A percentile compares a stretch with the other conserved stretches of the same genome.
Evolutionary conservation across 2,329 filamentous ascomycete genomes (phyloP).

Genomic region (Fusarium tricinctum): DNA sequence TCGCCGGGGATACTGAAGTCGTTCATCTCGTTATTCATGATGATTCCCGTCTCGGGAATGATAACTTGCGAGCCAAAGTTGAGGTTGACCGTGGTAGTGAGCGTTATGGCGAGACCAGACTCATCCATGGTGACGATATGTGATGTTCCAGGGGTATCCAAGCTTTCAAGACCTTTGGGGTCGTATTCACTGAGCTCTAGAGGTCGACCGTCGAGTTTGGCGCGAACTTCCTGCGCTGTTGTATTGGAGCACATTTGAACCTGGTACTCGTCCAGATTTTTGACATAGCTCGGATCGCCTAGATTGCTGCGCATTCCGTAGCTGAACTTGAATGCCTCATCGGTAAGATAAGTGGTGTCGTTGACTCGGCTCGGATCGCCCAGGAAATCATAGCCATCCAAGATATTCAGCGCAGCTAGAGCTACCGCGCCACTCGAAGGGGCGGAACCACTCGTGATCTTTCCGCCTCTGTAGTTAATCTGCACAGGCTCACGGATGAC

Average conservation of each 20-base stretch:
- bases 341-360: slow-evolving; percentile 81
- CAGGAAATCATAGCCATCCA: slow-evolving; percentile 78
- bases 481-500: slow-evolving; percentile 71
- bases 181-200: slow-evolving; percentile 60
- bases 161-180: slow-evolving; percentile 61
- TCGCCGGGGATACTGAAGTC: slow-evolving; percentile 83
- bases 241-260: slow-evolving; percentile 74
- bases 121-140: slow-evolving; percentile 77
- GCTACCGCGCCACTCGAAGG: slow-evolving; percentile 82
- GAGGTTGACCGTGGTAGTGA: slow-evolving; percentile 86
- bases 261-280: slow-evolving; percentile 71
- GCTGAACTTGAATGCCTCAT: slow-evolving; percentile 86
- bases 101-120: slow-evolving; percentile 78
- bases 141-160: slow-evolving; percentile 76
- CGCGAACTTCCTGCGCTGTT: slow-evolving; percentile 66
- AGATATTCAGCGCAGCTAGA: slow-evolving; percentile 79
- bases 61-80: slow-evolving; percentile 82
- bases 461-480: slow-evolving; percentile 78
- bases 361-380: slow-evolving; percentile 66
- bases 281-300: slow-evolving; percentile 81
- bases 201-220: slow-evolving; percentile 61
- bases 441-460: slow-evolving; percentile 75
- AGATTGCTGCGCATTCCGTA: slow-evolving; percentile 81
- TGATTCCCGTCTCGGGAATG: slow-evolving; percentile 84
- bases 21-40: slow-evolving; percentile 75